phyloP scores from a whole-genome alignment of 192 early-diverging fungal genomes.

The Mortierella claussenii region DNA sequence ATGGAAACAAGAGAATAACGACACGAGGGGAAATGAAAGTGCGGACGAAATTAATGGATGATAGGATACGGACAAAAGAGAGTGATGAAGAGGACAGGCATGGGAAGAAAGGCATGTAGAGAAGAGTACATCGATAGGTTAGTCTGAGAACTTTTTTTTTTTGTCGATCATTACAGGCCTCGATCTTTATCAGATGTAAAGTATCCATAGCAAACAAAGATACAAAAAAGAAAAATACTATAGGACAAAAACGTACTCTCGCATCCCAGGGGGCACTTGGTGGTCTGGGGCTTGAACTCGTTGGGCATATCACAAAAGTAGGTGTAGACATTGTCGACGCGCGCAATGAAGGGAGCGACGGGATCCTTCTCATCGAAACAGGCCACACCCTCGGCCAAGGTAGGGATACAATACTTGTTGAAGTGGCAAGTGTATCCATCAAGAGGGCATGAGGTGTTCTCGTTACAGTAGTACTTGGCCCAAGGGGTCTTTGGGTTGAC shows the following conservation, averaged over 20 bases:
- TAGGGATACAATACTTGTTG: conserved; percentile 39
- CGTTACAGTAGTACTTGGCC: conserved; percentile 37
- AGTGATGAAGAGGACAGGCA: too few relatives aligned
- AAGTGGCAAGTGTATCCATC: conserved; percentile 19
- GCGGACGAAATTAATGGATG: conserved; percentile 2
- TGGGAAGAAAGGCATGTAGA: too few relatives aligned
- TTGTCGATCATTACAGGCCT: neutral
- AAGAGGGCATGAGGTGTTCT: conserved; percentile 10
- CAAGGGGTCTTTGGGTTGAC: conserved; percentile 19
- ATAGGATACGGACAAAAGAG: neutral
- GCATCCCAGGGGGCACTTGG: conserved; percentile 46
- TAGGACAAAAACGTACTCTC: conserved; percentile 18
- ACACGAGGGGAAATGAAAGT: too few relatives aligned
- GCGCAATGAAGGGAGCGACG: conserved; percentile 40
- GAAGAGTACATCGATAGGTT: too few relatives aligned
- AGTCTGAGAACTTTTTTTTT: too few relatives aligned
- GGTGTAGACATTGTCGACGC: conserved; percentile 47
- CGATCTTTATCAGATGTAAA: too few relatives aligned
- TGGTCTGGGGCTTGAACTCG: conserved; percentile 11
- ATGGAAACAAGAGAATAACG: too few relatives aligned
- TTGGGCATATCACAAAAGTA: conserved; percentile 43
- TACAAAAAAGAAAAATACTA: neutral
- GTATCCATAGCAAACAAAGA: neutral
- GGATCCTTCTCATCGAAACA: conserved; percentile 31
- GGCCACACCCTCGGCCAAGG: conserved; percentile 14